phyloP scores from a whole-genome alignment of 306 rosid species.

The Quercus bicolor region DNA sequence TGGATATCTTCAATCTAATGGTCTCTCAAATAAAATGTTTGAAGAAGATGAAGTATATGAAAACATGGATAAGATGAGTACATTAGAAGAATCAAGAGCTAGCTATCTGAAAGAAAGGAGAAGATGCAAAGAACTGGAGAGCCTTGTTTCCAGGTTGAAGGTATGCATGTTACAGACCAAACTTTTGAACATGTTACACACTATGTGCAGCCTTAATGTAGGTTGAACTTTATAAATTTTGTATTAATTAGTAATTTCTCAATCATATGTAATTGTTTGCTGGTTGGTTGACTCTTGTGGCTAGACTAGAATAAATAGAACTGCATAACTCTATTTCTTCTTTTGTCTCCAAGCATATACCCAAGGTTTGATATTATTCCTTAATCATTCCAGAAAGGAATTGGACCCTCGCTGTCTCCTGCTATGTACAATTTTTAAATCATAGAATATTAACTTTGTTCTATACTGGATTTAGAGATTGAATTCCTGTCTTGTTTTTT shows the following conservation, averaged over 20 bases:
- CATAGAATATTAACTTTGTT: background rate
- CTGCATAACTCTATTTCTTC: background rate
- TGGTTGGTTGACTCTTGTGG: background rate
- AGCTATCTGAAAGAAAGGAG: conserved; percentile 65
- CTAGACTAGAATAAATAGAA: background rate
- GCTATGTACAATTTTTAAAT: background rate
- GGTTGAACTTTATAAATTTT: background rate
- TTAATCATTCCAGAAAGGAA: background rate
- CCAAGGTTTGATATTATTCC: background rate
- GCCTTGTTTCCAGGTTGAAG: conserved; percentile 61
- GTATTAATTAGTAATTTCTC: background rate
- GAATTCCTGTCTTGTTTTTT: background rate
- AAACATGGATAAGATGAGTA: conserved; percentile 32
- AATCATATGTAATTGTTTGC: background rate
- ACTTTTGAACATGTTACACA: background rate
- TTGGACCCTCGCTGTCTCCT: background rate
- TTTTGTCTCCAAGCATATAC: background rate
- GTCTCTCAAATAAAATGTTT: conserved; percentile 24
- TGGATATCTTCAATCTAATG: conserved; percentile 32
- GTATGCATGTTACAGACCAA: conserved; percentile 30
- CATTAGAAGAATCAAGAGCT: conserved; percentile 51
- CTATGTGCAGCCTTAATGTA: background rate
- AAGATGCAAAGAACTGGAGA: conserved; percentile 62
- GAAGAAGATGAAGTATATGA: conserved; percentile 36
- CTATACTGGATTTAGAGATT: background rate